These are phyloP conservation scores for Caloboletus inedulis DNA, from an alignment of 1,284 basidiomycete genomes.

Conservation along the genomic window DNA sequence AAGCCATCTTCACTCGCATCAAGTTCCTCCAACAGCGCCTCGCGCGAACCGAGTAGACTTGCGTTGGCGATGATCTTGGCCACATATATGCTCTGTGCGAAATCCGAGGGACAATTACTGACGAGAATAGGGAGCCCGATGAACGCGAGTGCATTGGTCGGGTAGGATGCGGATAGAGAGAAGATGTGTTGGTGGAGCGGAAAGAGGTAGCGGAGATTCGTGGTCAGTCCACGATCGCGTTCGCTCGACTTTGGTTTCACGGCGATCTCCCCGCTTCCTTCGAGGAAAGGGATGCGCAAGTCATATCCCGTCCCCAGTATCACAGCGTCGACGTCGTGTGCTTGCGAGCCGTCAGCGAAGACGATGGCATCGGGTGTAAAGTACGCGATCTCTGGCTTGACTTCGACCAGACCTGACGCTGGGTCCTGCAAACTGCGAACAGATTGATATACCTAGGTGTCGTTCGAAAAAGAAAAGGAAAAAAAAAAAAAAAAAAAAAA, in stretches of 20 bases:
- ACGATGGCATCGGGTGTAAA: constrained; percentile 45
- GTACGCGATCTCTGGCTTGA: constrained; percentile 45
- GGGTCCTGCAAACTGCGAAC: constrained; percentile 30
- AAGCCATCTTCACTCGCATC: constrained; percentile 39
- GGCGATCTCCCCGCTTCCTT: constrained; percentile 30
- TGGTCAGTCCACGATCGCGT: constrained; percentile 36
- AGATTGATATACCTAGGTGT: constrained; percentile 43
- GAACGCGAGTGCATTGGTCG: constrained; percentile 51
- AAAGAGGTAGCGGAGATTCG: constrained; percentile 52
- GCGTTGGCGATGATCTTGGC: constrained; percentile 45
- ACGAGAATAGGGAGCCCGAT: constrained; percentile 48
- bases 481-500: too few species aligned
- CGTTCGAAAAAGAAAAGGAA: background rate
- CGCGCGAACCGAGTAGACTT: constrained; percentile 39
- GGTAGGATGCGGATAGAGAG: constrained; percentile 44
- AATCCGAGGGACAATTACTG: constrained; percentile 48
- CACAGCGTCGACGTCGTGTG: constrained; percentile 43
- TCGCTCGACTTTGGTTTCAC: constrained; percentile 26
- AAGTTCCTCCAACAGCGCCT: constrained; percentile 42
- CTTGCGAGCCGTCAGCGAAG: constrained; percentile 44
- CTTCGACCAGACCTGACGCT: constrained; percentile 31
- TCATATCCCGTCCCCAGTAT: constrained; percentile 57
- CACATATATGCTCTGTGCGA: constrained; percentile 48
- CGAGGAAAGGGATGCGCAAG: constrained; percentile 50
- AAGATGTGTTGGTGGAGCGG: constrained; percentile 54